Base-by-base conservation (phyloP, 805 yeast genomes). In the Saturnispora silvae region DNA sequence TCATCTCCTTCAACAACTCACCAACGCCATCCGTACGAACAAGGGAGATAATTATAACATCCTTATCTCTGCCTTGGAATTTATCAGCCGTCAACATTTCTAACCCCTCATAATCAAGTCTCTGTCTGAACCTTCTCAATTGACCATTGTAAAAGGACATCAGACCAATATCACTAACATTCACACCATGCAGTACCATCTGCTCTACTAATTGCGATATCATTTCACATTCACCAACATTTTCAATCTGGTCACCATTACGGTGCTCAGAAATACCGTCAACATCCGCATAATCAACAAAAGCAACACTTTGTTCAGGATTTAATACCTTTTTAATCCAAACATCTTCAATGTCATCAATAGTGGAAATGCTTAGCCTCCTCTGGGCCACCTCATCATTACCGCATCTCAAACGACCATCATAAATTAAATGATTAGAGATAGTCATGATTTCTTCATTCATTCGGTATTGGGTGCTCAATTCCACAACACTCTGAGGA, bases 11-110 rank as follows among this genome's bases (percentile, higher is more conserved):
- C 30, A 92, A 60, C 31, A 92, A 63, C 20, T 81, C 81, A 0
- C 97, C 97, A 1, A 82, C 77, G 1, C 64, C 65, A 53, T 87
- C 86, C 4, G 95, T 79, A 34, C 95, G 64, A 3, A 92, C 98
- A 47, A 92, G 62, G 0, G 97, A 89, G 3, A 92, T 82, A 5
- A 92, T 75, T 13, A 92, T 74, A 51, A 95, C 82, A 23, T 84
- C 89, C 50, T 89, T 92, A 57, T 92, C 99, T 39, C 96, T 68
- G 0, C 98, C 99, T 59, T 92, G 98, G 50, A 81, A 89, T 51
- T 81, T 84, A 57, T 92, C 99, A 0, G 96, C 97, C 0, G 99
- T 92, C 40, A 89, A 63, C 23, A 83, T 68, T 47, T 92, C 97
- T 22, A 92, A 58, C 1, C 64, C 70, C 7, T 61, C 33, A 5